Conservation (phyloP, 352 stramenopile species). For the Globisporangium heterothallicum region DNA sequence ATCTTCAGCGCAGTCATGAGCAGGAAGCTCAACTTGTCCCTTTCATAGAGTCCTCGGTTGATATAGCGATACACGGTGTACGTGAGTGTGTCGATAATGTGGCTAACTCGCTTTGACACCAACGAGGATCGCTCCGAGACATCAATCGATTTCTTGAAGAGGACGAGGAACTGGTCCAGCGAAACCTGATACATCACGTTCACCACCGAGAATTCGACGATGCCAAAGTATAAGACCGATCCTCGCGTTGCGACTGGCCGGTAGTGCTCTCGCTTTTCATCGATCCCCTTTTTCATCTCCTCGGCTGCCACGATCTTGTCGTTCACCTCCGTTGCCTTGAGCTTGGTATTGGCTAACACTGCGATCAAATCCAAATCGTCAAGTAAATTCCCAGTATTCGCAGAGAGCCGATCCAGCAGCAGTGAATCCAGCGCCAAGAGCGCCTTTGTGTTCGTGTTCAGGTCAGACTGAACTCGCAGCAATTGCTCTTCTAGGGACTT, state of each 20-base stretch:
- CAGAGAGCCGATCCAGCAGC: conserved; percentile 80
- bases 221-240: conserved; percentile 87
- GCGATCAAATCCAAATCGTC: conserved; percentile 86
- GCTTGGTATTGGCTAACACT: conserved; percentile 85
- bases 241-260: conserved; percentile 83
- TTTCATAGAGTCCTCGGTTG: conserved; percentile 71
- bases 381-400: conserved; percentile 84
- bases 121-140: conserved; percentile 71
- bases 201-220: conserved; percentile 84
- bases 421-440: conserved; percentile 81
- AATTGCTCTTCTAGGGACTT: conserved; percentile 87
- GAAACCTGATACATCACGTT: conserved; percentile 91
- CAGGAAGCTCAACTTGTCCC: conserved; percentile 69
- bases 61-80: conserved; percentile 74
- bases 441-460: conserved; percentile 85
- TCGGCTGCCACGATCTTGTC: conserved; percentile 87
- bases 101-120: conserved; percentile 77
- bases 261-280: conserved; percentile 90
- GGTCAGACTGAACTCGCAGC: conserved; percentile 76
- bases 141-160: conserved; percentile 85
- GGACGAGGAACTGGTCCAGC: conserved; percentile 85
- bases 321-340: conserved; percentile 87
- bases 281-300: conserved; percentile 84
- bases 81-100: conserved; percentile 87
- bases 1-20: conserved; percentile 73